Evolutionary conservation across 164 flowering plant species (phyloP).

Genomic region (Piper longum): DNA sequence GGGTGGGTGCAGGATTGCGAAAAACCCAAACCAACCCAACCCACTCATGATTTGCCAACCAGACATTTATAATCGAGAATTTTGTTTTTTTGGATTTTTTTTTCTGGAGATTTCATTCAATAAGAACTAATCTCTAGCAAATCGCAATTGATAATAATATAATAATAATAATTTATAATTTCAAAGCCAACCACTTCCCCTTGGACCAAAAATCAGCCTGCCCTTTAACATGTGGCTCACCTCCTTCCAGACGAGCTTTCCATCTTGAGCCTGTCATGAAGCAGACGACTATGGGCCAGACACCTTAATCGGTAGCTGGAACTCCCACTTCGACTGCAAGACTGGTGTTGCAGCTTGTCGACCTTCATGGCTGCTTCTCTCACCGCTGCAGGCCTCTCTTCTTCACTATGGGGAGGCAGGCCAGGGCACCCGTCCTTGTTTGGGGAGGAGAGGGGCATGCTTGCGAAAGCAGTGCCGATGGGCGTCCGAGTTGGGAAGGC

Average conservation of each 20-base stretch:
- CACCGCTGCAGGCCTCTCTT: constrained; percentile 25
- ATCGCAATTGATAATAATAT: too few species aligned
- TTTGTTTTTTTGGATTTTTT: too few species aligned
- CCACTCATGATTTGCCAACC: too few species aligned
- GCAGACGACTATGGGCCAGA: constrained; percentile 1
- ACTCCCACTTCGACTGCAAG: not conserved
- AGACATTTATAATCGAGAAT: too few species aligned
- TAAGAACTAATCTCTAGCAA: too few species aligned
- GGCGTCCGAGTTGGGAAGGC: constrained; percentile 35
- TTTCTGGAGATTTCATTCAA: too few species aligned
- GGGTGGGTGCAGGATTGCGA: too few species aligned
- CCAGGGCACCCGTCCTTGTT: constrained; percentile 23
- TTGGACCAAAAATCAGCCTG: not conserved
- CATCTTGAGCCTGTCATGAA: not conserved
- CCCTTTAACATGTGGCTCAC: constrained; percentile 1
- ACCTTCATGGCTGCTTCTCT: constrained; percentile 42
- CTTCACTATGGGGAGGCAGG: constrained; percentile 48
- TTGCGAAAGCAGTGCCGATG: constrained; percentile 18
- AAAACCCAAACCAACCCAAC: too few species aligned
- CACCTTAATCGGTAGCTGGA: not conserved
- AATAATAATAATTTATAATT: too few species aligned
- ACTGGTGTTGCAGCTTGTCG: not conserved
- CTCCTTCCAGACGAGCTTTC: not conserved
- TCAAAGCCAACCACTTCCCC: too few species aligned
- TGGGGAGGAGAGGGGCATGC: constrained; percentile 43